Base-by-base conservation (phyloP, 768 basidiomycete genomes). In the Bullera alba region DNA sequence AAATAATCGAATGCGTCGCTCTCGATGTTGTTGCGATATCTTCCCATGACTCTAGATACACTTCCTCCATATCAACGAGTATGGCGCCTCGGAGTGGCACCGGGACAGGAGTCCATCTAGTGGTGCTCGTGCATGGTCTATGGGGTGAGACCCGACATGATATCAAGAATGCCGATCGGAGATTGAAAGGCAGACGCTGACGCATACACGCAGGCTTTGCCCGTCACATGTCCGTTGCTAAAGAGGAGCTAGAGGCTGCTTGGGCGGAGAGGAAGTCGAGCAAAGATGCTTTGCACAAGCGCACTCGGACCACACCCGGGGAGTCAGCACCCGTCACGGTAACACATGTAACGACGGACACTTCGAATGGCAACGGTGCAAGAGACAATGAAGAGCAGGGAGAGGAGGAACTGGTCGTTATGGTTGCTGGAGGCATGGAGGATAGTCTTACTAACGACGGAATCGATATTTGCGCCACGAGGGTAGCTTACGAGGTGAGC, bases 381-480 rank as follows among this genome's bases (percentile, higher is more conserved):
- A 47, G 14, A n/a, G 16, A 29, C 8, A 28, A 32, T 12, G 32
- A 48, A 14, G 52, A 32, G 6, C 43, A 45, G 12, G 52, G 32
- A 5, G 37, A 42, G 7, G 50, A 49, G 8, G 54, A 61, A 14
- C 35, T 64, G 22, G 57, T 58, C 10, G 51, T 65, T 15, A 50
- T 66, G 38, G 51, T 63, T 42, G 59, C 65, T 15, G 55, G 57
- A 4, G 62, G 62, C 6, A 63, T 67, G 51, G 51, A 56, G 5
- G 56, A 56, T 12, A 42, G 56, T 30, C 50, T 67, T 47, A 63
- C 65, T 12, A 63, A 63, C 42, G 65, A 67, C 52, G 65, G 65
- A 10, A 43, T 67, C 10, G 65, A 67, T 32, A 54, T 67, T 2
- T 61, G 60, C 47, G 61, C 65, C 0, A 61, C 54, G 48, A 42